Base-by-base conservation (phyloP, 202 grass and related monocot genomes). In the Setaria viridis region DNA sequence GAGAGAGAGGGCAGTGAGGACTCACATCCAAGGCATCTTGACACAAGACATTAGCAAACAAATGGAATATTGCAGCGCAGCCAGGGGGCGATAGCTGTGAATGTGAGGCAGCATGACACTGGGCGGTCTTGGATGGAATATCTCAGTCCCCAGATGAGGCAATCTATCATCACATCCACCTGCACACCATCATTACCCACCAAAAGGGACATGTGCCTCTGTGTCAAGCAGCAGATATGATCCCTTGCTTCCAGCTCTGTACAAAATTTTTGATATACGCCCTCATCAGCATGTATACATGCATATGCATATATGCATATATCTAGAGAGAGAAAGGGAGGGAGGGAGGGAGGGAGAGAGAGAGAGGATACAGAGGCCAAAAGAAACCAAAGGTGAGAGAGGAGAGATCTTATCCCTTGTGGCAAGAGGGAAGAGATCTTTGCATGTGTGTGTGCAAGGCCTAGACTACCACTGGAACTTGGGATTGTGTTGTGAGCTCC, bases 21-120 rank as follows among this genome's bases (percentile, higher is more conserved):
- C 94, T 99, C 97, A 97, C 94, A 94, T 99, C 97, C 84, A 82
- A 83, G 89, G 95, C 89, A 95, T 91, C 88, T 89, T 84, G 89
- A 92, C 88, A 94, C 95, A 91, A 89, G 88, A 80, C 89, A 92
- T 89, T 93, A 99, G 92, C 92, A 93, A 99, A 97, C 90, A 97
- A 93, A 97, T 89, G 90, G 90, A 94, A 99, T 93, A 90, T 99
- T 89, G 87, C 90, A 94, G 92, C 48, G 92, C 48, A 50, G 51
- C 25, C 79, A 45, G 71, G 79, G 79, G 59, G 67, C 43, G 34
- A 67, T 74, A 74, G 55, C 67, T 79, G 73, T 78, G 86, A 62
- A 90, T 84, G 84, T 70, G 80, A 83, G 86, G 82, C 69, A 49
- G 74, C 62, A 86, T 84, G 89, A 67, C 83, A 92, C 79, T 84